Conservation (phyloP, 306 rosid species). For the Boehmeria nivea region DNA sequence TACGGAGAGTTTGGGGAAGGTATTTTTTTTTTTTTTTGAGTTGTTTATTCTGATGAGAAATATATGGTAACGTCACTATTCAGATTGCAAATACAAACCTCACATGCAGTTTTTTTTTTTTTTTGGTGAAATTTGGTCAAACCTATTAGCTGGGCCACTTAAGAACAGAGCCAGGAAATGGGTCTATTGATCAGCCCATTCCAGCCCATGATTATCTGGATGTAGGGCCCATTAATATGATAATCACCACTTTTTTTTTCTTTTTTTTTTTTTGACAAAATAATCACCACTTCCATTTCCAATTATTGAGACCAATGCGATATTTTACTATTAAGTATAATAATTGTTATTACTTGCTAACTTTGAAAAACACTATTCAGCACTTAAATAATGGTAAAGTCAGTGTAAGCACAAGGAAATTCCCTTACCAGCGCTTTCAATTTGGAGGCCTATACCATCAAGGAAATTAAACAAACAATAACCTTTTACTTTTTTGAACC, state of each 20-base stretch:
- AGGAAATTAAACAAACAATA: too few species aligned
- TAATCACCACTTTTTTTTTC: background rate
- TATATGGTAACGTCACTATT: background rate
- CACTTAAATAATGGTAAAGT: too few species aligned
- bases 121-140: background rate
- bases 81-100: background rate
- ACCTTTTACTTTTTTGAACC: too few species aligned
- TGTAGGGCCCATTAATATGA: conserved; percentile 18
- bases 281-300: background rate
- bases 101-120: background rate
- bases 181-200: conserved; percentile 3
- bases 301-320: background rate
- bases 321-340: too few species aligned
- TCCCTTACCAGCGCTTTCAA: too few species aligned
- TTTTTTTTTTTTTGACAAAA: background rate
- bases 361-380: too few species aligned
- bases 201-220: conserved; percentile 23
- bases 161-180: background rate
- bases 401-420: too few species aligned
- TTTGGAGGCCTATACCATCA: too few species aligned
- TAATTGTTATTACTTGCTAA: too few species aligned
- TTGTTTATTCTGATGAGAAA: too few species aligned
- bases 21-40: too few species aligned
- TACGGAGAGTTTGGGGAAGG: too few species aligned
- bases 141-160: conserved; percentile 1